Conservation (phyloP, 805 yeast genomes). For the Metschnikowia proteae region DNA sequence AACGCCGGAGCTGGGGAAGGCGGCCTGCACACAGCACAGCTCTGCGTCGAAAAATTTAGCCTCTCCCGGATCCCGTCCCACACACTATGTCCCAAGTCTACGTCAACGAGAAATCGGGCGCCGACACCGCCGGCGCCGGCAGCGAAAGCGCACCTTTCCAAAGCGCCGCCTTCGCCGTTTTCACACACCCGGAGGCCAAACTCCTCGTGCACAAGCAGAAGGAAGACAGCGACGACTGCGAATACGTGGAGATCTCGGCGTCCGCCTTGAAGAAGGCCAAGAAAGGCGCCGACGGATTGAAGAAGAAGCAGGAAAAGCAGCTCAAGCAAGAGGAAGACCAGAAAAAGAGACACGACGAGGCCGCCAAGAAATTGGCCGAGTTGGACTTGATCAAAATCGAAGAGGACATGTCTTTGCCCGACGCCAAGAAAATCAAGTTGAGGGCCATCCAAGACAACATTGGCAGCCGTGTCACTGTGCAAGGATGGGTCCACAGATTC, state of each 20-base stretch:
- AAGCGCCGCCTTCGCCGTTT: slow-evolving; percentile 80
- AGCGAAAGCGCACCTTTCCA: slow-evolving; percentile 67
- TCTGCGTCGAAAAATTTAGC: slow-evolving; percentile 1
- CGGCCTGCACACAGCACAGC: background rate
- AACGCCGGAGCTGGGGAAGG: slow-evolving; percentile 47
- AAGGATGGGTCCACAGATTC: slow-evolving; percentile 96
- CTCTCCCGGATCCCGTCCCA: background rate
- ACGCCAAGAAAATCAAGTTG: slow-evolving; percentile 66
- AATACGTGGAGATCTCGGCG: slow-evolving; percentile 74
- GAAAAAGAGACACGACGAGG: slow-evolving; percentile 54
- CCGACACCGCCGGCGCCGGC: slow-evolving; percentile 60
- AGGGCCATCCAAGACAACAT: slow-evolving; percentile 48
- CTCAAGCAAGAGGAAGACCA: slow-evolving; percentile 58
- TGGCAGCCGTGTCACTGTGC: slow-evolving; percentile 69
- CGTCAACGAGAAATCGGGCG: slow-evolving; percentile 72
- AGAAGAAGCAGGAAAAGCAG: slow-evolving; percentile 72
- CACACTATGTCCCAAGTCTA: slow-evolving; percentile 44
- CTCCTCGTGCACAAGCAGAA: slow-evolving; percentile 57
- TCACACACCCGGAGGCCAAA: slow-evolving; percentile 48
- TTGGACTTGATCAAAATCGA: slow-evolving; percentile 65
- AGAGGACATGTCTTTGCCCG: slow-evolving; percentile 71
- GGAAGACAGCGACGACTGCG: slow-evolving; percentile 50
- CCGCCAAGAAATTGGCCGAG: slow-evolving; percentile 72
- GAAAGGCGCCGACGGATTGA: slow-evolving; percentile 90
- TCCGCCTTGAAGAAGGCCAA: slow-evolving; percentile 94